phyloP scores from a whole-genome alignment of 2,329 filamentous ascomycete genomes.

The Cyphellophora attinorum region DNA sequence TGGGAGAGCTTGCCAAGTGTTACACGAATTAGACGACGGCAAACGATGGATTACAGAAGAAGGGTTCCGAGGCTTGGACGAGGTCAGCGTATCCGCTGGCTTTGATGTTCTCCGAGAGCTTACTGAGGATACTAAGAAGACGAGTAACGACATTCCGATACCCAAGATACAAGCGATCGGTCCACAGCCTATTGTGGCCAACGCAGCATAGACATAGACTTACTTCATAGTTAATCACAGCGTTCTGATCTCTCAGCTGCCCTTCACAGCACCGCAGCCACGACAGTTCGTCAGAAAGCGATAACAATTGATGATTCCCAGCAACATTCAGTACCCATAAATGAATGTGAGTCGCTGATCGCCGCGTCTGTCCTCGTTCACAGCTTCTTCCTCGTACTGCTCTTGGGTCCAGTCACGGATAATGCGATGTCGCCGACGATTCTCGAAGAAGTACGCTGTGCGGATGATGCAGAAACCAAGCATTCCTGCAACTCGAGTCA shows the following conservation, averaged over 20 bases:
- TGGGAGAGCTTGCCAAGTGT: constrained; percentile 70
- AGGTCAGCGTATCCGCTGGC: constrained; percentile 6
- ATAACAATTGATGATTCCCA: no score
- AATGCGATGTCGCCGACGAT: no score
- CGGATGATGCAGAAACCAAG: no score
- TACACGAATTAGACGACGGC: constrained; percentile 49
- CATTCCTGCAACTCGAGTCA: no score
- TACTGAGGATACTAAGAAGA: constrained; percentile 1
- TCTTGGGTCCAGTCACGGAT: no score
- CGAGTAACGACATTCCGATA: neutral
- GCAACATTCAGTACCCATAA: no score
- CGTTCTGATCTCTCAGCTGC: neutral
- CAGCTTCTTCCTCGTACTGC: no score
- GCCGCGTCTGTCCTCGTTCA: no score
- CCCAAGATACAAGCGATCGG: neutral
- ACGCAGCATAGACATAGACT: neutral
- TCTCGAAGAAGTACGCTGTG: no score
- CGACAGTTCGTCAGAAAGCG: no score
- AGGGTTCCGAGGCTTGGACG: constrained; percentile 66
- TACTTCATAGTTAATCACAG: neutral
- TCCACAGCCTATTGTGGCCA: neutral
- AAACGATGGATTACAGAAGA: constrained; percentile 79
- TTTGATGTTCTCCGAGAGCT: constrained; percentile 11
- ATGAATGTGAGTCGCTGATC: no score
- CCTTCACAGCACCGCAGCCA: no score